These are phyloP conservation scores for Colletotrichum navitas DNA, from an alignment of 2,329 filamentous ascomycete genomes.

Conservation along the genomic window DNA sequence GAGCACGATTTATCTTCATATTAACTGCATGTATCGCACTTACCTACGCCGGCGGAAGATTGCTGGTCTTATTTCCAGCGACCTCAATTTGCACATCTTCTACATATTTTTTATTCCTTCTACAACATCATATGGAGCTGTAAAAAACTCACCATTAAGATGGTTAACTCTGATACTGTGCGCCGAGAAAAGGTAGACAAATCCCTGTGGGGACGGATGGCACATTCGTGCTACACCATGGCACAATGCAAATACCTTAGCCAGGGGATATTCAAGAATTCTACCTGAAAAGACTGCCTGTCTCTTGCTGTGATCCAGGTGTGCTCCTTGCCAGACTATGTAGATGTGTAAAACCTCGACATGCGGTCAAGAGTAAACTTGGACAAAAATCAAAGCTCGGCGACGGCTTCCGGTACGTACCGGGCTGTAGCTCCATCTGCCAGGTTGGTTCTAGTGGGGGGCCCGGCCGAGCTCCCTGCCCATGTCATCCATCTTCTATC, in stretches of 20 bases:
- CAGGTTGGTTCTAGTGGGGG: constrained; percentile 19
- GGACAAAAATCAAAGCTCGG: neutral
- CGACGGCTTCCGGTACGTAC: constrained; percentile 34
- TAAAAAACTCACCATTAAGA: constrained; percentile 9
- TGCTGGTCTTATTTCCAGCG: constrained; percentile 16
- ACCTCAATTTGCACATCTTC: constrained; percentile 20
- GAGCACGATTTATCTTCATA: constrained; percentile 35
- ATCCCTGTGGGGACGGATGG: neutral
- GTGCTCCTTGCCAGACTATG: neutral
- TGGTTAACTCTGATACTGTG: constrained; percentile 1
- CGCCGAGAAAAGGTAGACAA: neutral
- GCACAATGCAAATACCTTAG: neutral
- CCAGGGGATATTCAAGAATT: neutral
- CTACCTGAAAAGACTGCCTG: neutral
- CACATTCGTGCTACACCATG: neutral
- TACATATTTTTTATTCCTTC: neutral
- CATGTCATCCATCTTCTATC: constrained; percentile 41
- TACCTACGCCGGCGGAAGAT: constrained; percentile 14
- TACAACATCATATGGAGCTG: constrained; percentile 3
- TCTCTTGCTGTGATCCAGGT: too few species aligned
- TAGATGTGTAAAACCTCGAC: neutral
- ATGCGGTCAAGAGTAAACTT: neutral
- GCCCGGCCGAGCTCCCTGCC: constrained; percentile 24
- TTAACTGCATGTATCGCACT: constrained; percentile 29
- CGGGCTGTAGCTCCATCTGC: neutral